Evolutionary conservation across 2,329 filamentous ascomycete genomes (phyloP).

Genomic region (Fusarium sp.): DNA sequence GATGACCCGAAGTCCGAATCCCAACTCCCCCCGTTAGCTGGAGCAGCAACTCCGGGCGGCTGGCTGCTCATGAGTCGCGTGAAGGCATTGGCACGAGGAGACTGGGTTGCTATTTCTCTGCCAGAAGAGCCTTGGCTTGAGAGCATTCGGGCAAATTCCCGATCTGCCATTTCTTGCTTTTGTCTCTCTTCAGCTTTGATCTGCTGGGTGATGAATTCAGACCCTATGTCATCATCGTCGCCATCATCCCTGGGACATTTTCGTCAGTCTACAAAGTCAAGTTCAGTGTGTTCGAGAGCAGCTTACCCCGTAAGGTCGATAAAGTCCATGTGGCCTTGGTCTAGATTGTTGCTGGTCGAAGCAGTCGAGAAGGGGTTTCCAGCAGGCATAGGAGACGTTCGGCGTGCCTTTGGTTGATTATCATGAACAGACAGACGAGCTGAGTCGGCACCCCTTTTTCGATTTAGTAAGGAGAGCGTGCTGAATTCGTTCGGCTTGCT

Average conservation of each 20-base stretch:
- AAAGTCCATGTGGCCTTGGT: slow-evolving; percentile 47
- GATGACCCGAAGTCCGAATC: background rate
- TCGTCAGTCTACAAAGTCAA: slow-evolving; percentile 11
- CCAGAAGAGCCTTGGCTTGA: slow-evolving; percentile 43
- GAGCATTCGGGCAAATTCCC: slow-evolving; percentile 49
- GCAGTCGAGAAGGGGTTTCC: slow-evolving; percentile 20
- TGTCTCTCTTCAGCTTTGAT: slow-evolving; percentile 54
- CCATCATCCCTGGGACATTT: slow-evolving; percentile 52
- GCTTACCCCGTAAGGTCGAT: slow-evolving; percentile 62
- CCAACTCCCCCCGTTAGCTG: background rate
- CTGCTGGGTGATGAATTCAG: slow-evolving; percentile 53
- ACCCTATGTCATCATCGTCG: slow-evolving; percentile 51
- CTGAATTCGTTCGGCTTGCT: slow-evolving; percentile 28
- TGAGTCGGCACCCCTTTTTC: slow-evolving; percentile 51
- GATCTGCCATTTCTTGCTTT: slow-evolving; percentile 50
- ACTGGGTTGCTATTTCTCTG: slow-evolving; percentile 4
- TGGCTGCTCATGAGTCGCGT: slow-evolving; percentile 51
- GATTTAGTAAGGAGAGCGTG: slow-evolving; percentile 46
- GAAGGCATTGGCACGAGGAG: slow-evolving; percentile 46
- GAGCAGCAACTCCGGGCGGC: slow-evolving; percentile 27
- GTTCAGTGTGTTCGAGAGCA: background rate
- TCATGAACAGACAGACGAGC: slow-evolving; percentile 29
- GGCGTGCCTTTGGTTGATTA: slow-evolving; percentile 53
- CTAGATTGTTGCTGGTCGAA: slow-evolving; percentile 12
- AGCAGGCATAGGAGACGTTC: slow-evolving; percentile 48